phyloP scores from a whole-genome alignment of 257 asterid species.

The Solanum acaule region DNA sequence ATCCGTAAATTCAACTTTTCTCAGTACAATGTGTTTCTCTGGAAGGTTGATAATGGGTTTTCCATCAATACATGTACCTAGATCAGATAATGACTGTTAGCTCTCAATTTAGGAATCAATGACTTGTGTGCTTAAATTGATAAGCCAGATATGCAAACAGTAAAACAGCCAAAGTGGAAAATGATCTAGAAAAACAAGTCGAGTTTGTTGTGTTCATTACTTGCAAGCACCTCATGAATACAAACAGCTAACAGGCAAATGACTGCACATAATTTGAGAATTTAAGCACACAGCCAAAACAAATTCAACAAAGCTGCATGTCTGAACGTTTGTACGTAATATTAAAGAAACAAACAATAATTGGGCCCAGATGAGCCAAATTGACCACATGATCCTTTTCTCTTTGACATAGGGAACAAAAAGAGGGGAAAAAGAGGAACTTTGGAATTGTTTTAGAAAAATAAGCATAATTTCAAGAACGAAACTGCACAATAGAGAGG shows the following conservation, averaged over 20 bases:
- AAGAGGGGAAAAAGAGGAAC: background rate
- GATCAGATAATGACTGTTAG: conserved; percentile 4
- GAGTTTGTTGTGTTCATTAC: background rate
- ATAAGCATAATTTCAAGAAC: background rate
- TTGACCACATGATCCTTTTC: background rate
- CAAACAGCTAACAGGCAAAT: background rate
- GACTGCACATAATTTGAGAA: background rate
- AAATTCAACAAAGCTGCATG: background rate
- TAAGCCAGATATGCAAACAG: background rate
- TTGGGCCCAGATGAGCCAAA: background rate
- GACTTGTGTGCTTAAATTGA: background rate
- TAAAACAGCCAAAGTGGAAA: background rate
- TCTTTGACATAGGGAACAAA: background rate
- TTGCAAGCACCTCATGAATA: background rate
- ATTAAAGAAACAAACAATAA: background rate
- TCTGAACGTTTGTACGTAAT: background rate
- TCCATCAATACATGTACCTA: conserved; percentile 81
- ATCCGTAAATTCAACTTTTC: conserved; percentile 65
- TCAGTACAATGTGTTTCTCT: conserved; percentile 69
- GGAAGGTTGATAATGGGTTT: conserved; percentile 88
- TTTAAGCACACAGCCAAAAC: background rate
- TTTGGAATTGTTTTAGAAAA: background rate
- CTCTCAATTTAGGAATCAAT: background rate
- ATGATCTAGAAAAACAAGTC: background rate
- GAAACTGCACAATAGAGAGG: background rate